Base-by-base conservation (phyloP, 2,329 filamentous ascomycete species). In the Dryadomyces quercus-mongolicae region DNA sequence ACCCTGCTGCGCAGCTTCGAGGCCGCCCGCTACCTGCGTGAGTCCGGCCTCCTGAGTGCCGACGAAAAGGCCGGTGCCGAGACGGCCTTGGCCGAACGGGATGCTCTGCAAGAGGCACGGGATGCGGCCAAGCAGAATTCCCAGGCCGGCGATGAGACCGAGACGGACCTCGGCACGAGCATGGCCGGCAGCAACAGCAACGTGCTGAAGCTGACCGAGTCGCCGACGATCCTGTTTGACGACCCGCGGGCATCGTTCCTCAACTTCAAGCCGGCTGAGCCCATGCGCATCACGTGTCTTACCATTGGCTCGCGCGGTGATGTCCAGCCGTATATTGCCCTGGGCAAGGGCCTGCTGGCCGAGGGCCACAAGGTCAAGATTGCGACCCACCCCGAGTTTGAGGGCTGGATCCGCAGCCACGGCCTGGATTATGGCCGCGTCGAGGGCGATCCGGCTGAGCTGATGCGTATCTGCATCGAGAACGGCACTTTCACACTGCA, bases 291-390 rank as follows among this genome's bases (percentile, higher is more conserved):
- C 56, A 95, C 92, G 1, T 98, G 93, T 65, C 73, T 98, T 42
- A 98, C 93, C 0, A 98, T 98, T 58, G 93, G 93, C 16, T 96
- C 92, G 13, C 80, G 93, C 56, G 93, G 93, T 22, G 93, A 98
- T 65, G 92, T 98, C 4, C 93, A 98, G 66, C 93, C 93, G 1
- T 98, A 97, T 66, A 97, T 98, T 66, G 90, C 93, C 0, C 74
- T 98, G 1, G 96, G 93, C 71, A 96, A 95, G 65, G 89, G 88
- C 0, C 73, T 98, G 1, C 68, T 94, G 45, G 86, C 85, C 0
- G 91, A 98, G 61, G 93, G 93, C 0, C 93, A 98, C 68, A 81
- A 78, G 57, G 80, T 86, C 16, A 84, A 81, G 58, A 98, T 98
- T 62, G 93, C 92, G 12, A 97, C 93, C 0, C 93, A 98, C 66